phyloP scores from a whole-genome alignment of 192 early-diverging fungal genomes.

The Coemansia sp. region DNA sequence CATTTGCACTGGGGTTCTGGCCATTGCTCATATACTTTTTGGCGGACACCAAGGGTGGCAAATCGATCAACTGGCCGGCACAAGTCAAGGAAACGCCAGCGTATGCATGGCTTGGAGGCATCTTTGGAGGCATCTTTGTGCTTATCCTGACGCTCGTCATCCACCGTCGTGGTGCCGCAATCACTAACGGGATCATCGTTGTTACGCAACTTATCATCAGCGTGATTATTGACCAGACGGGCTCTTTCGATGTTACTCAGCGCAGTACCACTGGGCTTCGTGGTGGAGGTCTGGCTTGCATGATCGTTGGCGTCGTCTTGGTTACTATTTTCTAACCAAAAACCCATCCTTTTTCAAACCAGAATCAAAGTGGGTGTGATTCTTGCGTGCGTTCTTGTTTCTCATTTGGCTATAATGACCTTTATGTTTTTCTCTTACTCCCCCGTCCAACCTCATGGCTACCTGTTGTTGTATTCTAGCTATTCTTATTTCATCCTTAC shows the following conservation, averaged over 20 bases:
- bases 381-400: background rate
- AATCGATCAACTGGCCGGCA: conserved; percentile 40
- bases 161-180: conserved; percentile 51
- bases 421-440: conserved; percentile 5
- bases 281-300: conserved; percentile 49
- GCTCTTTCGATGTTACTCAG: conserved; percentile 39
- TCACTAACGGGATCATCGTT: conserved; percentile 53
- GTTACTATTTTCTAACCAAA: conserved; percentile 45
- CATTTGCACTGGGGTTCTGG: conserved; percentile 54
- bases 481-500: background rate
- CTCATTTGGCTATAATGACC: conserved; percentile 15
- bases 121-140: conserved; percentile 52
- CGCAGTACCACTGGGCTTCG: conserved; percentile 37
- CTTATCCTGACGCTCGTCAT: conserved; percentile 51
- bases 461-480: conserved; percentile 10
- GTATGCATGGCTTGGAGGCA: conserved; percentile 51
- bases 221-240: conserved; percentile 45
- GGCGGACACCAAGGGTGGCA: conserved; percentile 50
- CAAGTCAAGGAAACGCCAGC: conserved; percentile 24
- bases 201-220: conserved; percentile 52
- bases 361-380: no score
- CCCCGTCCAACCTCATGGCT: no score
- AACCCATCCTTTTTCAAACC: conserved; percentile 45
- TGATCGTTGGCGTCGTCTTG: conserved; percentile 53
- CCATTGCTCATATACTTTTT: conserved; percentile 53